Evolutionary conservation across 2,329 filamentous ascomycete species (phyloP).

Genomic region (Microsporum audouinii): DNA sequence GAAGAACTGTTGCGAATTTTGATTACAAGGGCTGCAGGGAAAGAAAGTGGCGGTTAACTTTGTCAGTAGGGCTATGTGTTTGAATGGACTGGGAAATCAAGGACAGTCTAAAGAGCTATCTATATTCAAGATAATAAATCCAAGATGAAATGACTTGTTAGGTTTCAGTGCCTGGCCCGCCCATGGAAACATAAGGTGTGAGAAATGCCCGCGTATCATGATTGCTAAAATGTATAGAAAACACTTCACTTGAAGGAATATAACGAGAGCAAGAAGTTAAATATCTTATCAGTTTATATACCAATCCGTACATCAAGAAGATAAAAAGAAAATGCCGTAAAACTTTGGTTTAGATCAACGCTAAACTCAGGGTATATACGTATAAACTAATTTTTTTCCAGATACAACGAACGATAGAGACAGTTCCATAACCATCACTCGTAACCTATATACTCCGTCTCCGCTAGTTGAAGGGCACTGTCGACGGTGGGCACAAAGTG

Average conservation of each 20-base stretch:
- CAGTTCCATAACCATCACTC: background rate
- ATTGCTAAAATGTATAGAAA: no score
- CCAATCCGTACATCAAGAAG: no score
- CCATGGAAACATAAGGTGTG: no score
- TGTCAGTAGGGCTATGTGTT: no score
- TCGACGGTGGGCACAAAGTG: slow-evolving; percentile 77
- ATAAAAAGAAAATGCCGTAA: no score
- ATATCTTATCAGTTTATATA: background rate
- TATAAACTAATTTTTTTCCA: background rate
- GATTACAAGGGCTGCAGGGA: slow-evolving; percentile 21
- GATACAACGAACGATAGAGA: background rate
- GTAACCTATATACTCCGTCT: slow-evolving; percentile 48
- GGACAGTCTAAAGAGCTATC: no score
- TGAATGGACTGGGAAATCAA: background rate
- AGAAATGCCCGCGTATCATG: no score
- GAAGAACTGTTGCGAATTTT: slow-evolving; percentile 24
- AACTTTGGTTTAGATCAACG: background rate
- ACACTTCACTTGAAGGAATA: no score
- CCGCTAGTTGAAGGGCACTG: slow-evolving; percentile 70
- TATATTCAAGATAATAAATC: no score
- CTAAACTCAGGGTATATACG: background rate
- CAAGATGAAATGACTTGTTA: no score
- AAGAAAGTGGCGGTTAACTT: background rate
- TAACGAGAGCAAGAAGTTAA: no score
- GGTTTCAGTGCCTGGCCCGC: no score